phyloP scores from a whole-genome alignment of 768 basidiomycete genomes.

The Kondoa malvinella region DNA sequence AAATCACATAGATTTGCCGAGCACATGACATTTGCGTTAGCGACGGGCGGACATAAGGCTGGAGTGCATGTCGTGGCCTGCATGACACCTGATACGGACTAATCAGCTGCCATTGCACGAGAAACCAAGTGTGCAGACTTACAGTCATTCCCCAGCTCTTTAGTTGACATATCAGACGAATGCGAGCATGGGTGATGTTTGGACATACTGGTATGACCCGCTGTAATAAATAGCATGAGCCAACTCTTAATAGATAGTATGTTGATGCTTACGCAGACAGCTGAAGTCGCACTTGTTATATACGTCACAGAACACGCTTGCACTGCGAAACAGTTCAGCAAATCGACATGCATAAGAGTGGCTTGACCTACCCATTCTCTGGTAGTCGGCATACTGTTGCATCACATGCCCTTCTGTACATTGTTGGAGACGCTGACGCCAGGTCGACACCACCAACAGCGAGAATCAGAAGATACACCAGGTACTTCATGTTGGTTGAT shows the following conservation, averaged over 20 bases:
- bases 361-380: not conserved
- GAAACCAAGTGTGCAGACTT: too few relatives aligned
- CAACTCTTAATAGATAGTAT: not conserved
- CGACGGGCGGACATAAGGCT: not conserved
- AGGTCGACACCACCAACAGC: not conserved
- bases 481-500: not conserved
- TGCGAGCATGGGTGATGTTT: not conserved
- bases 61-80: not conserved
- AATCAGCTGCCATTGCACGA: too few relatives aligned
- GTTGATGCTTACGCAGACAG: not conserved
- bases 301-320: not conserved
- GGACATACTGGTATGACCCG: not conserved
- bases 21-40: not conserved
- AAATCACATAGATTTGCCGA: not conserved
- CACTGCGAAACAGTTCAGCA: too few relatives aligned
- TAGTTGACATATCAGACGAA: not conserved
- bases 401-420: not conserved
- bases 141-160: not conserved
- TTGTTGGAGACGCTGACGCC: not conserved
- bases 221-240: not conserved
- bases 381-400: not conserved
- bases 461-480: not conserved
- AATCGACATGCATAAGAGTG: too few relatives aligned
- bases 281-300: not conserved
- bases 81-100: too few relatives aligned